Evolutionary conservation across 2,329 filamentous ascomycete genomes (phyloP), one percentile per base, ranked within the genome.

Genomic region (Diaporthe ilicicola): DNA sequence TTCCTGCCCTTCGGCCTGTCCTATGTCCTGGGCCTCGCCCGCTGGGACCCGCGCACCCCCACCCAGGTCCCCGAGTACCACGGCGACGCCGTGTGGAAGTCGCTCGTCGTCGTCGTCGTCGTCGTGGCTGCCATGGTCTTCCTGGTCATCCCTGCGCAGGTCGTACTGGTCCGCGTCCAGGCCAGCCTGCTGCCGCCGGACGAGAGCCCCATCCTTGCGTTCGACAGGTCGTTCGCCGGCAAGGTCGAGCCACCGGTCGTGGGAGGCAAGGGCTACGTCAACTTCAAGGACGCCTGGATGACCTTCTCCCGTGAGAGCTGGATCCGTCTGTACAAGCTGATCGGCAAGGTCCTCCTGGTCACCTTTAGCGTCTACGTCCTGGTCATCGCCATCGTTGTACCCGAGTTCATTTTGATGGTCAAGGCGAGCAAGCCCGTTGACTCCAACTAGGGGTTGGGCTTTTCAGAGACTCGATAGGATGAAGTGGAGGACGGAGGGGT

Each of bases 171-270:
- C 74, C 94, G 95, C 73, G 91, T 97, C 44, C 94, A 97, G 79
- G 94, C 95, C 8, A 95, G 93, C 61, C 90, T 97, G 76, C 89
- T 98, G 3, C 89, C 94, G 0, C 91, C 94, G 71, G 91, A 93
- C 22, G 88, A 94, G 75, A 92, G 97, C 82, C 90, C 93, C 32
- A 93, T 98, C 74, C 91, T 98, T 44, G 92, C 94, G 39, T 97
- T 98, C 77, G 95, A 98, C 85, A 93, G 94, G 74, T 92, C 91
- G 37, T 97, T 97, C 77, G 89, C 88, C 74, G 93, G 93, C 76
- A 92, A 91, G 78, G 89, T 95, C 34, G 89, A 92, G 74, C 91
- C 93, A n/a, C 88, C 89, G 72, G 87, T 94, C 62, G 84, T 94
- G n/a, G 91, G 90, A 71, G 93, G 92, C 68, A 88, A 86, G 74